phyloP scores from a whole-genome alignment of 257 asterid species.

The Solanum corneliomulleri region DNA sequence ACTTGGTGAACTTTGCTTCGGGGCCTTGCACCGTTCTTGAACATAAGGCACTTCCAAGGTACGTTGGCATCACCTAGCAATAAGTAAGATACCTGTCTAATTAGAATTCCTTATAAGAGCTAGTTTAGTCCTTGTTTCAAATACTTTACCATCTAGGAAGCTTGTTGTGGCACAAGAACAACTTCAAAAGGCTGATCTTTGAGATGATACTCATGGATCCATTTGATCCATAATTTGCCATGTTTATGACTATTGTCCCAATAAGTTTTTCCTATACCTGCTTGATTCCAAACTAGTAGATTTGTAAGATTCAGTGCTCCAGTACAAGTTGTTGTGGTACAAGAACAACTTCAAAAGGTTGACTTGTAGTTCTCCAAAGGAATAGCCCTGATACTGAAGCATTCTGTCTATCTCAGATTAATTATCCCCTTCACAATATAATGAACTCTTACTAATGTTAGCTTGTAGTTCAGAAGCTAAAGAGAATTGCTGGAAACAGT shows the following conservation, averaged over 20 bases:
- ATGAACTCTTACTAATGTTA: background rate
- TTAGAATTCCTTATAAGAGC: background rate
- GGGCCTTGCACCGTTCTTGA: background rate
- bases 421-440: background rate
- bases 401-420: background rate
- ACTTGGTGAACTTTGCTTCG: background rate
- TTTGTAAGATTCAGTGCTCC: background rate
- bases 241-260: background rate
- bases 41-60: background rate
- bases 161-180: background rate
- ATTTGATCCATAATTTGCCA: background rate
- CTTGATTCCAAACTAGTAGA: background rate
- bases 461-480: background rate
- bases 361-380: background rate
- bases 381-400: background rate
- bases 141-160: background rate
- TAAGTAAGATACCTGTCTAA: background rate
- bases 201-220: background rate
- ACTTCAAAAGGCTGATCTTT: background rate
- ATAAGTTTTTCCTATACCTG: background rate
- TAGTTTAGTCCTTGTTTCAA: background rate
- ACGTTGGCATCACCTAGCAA: background rate
- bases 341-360: background rate
- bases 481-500: background rate
- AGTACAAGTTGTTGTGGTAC: background rate